A percentile compares a stretch with the other conserved stretches of the same genome.
Evolutionary conservation across 768 basidiomycete genomes (phyloP).

Genomic region (Clitopilus hobsonii): DNA sequence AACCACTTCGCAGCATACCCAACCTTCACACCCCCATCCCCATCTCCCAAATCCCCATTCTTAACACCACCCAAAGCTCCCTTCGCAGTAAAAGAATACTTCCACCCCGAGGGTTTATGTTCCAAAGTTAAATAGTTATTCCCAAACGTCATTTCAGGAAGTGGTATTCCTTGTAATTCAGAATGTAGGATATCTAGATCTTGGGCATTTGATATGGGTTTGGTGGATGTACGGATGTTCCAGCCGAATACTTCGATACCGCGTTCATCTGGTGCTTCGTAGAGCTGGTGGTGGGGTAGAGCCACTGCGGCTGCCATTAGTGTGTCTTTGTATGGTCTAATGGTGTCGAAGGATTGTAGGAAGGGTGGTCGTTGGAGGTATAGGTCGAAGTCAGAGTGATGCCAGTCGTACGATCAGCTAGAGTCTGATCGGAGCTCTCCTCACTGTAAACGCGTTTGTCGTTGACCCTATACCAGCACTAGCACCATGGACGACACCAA

Average conservation of each 20-base stretch:
- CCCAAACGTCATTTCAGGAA: conserved; percentile 98
- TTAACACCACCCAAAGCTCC: conserved; percentile 70
- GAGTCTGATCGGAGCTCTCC: conserved; percentile 12
- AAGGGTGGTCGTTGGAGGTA: conserved; percentile 1
- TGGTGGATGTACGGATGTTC: conserved; percentile 65
- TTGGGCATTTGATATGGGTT: conserved; percentile 74
- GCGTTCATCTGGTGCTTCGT: conserved; percentile 67
- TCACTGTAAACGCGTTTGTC: no score
- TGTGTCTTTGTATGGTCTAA: conserved; percentile 5
- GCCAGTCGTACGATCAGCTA: not conserved
- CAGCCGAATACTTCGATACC: conserved; percentile 66
- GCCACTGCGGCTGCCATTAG: conserved; percentile 38
- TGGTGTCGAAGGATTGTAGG: not conserved
- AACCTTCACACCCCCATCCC: conserved; percentile 92
- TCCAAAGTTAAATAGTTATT: conserved; percentile 68
- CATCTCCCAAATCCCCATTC: conserved; percentile 67
- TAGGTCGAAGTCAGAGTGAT: not conserved
- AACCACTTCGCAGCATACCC: conserved; percentile 95
- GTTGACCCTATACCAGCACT: no score
- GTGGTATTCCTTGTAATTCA: conserved; percentile 57
- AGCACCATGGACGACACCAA: conserved; percentile 26
- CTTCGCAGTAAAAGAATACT: conserved; percentile 59
- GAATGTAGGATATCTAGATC: conserved; percentile 70
- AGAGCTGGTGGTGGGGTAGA: conserved; percentile 58
- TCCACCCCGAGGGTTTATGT: conserved; percentile 62